Evolutionary conservation across 495 filamentous ascomycete genomes (phyloP).

Genomic region (Aspergillus diversus): DNA sequence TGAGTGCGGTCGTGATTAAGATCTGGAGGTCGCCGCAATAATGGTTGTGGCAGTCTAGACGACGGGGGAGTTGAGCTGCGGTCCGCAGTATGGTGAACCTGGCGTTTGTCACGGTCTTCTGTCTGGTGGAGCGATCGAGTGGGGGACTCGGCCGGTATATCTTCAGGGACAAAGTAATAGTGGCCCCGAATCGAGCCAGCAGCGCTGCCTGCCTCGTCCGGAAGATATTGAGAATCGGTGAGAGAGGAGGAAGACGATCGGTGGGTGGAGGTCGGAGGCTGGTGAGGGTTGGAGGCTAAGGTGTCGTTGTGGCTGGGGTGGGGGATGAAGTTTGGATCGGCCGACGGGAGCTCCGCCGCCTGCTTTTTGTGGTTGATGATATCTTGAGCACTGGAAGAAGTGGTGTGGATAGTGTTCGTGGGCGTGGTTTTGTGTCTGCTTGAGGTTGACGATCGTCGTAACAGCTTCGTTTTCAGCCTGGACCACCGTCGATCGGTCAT

Average conservation of each 20-base stretch:
- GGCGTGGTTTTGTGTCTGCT: slow-evolving; percentile 31
- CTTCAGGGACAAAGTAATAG: slow-evolving; percentile 19
- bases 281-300: slow-evolving; percentile 4
- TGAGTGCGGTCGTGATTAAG: slow-evolving; percentile 16
- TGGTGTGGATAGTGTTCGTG: slow-evolving; percentile 14
- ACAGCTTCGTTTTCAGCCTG: slow-evolving; percentile 43
- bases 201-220: slow-evolving; percentile 18
- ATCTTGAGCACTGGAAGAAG: slow-evolving; percentile 9
- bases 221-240: slow-evolving; percentile 16
- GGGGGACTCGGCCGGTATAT: slow-evolving; percentile 8
- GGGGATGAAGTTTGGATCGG: slow-evolving; percentile 22
- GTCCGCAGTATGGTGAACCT: slow-evolving; percentile 3
- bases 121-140: slow-evolving; percentile 1
- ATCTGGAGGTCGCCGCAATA: slow-evolving; percentile 3
- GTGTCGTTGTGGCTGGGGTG: slow-evolving; percentile 12
- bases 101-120: slow-evolving; percentile 4
- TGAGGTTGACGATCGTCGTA: slow-evolving; percentile 44
- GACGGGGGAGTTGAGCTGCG: slow-evolving; percentile 8
- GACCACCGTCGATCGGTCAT: slow-evolving; percentile 44
- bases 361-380: slow-evolving; percentile 11
- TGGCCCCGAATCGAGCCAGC: slow-evolving; percentile 13
- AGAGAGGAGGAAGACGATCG: slow-evolving; percentile 20
- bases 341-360: slow-evolving; percentile 16
- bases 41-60: slow-evolving; percentile 3
- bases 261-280: slow-evolving; percentile 14